Percentiles rank a stretch among this genome's conserved stretches.
phyloP scores from a whole-genome alignment of 1,284 basidiomycete genomes.

The Ustilago crameri region DNA sequence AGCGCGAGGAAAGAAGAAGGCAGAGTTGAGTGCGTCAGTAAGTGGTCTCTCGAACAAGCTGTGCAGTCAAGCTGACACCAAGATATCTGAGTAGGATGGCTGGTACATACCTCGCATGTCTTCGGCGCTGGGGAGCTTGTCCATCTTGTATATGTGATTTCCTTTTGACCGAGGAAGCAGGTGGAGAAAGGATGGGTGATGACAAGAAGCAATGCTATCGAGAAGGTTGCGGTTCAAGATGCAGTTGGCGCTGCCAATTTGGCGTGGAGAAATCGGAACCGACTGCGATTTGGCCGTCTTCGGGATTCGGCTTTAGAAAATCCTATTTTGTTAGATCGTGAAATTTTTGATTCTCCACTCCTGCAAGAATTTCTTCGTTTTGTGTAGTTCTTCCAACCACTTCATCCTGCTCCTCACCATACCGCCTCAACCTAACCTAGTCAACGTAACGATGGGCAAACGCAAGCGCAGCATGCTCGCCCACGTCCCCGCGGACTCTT shows the following conservation, averaged over 20 bases:
- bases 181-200: neutral
- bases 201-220: neutral
- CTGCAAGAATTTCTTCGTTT: neutral
- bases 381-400: neutral
- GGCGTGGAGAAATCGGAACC: constrained; percentile 4
- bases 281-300: constrained; percentile 4
- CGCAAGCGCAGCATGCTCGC: constrained; percentile 31
- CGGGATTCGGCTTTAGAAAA: constrained; percentile 9
- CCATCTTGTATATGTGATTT: constrained; percentile 25
- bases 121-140: constrained; percentile 51
- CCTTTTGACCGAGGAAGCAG: neutral
- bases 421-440: neutral
- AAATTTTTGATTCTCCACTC: constrained; percentile 1
- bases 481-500: constrained; percentile 24
- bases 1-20: too few species aligned
- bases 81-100: too few species aligned
- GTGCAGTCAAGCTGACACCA: neutral
- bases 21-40: neutral
- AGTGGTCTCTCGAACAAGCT: neutral
- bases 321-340: constrained; percentile 1
- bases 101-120: constrained; percentile 45
- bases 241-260: neutral
- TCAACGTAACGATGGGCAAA: constrained; percentile 31
- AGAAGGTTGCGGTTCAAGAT: neutral
- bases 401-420: neutral